Evolutionary conservation across 1,284 basidiomycete genomes (phyloP), one percentile per base, ranked within the genome.

Genomic region (Bondarzewia mesenterica): DNA sequence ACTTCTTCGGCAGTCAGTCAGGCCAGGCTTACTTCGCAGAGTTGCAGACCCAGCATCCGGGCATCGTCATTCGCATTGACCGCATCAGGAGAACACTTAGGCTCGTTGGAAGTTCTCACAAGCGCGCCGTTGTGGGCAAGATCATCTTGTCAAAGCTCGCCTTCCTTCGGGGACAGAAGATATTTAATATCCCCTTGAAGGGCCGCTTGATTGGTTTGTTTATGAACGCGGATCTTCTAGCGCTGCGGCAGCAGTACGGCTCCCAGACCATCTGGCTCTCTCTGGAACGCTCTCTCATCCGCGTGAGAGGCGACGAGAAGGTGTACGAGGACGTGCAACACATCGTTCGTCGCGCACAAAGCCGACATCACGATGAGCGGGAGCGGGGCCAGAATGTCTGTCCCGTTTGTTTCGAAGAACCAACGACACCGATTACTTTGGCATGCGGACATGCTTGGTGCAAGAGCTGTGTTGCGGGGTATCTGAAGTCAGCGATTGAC

Each of bases 361-460:
- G 57, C 43, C 65, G 63, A n/a, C 63, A 66, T 32, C 52, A 44
- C n/a, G 53, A 48, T 7, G 52, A 51, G 35, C 52, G 23, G 7
- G 23, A 39, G 4, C 36, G 56, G 16, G 52, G 47, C 26, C 44
- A 54, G 16, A 56, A 60, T n/a, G 57, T 61, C 22, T 85, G 82
- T 52, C 81, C 81, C 0, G 74, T 82, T 21, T 85, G 82, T 57
- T 74, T 85, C 50, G 71, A 71, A 41, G 68, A 75, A 37, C 71
- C 72, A 1, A 63, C 73, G 1, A 60, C 68, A 1, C 80, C 81
- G 0, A 60, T 80, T 4, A 66, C 64, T 4, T 68, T 88, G 1
- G 60, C 59, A 8, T 89, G 85, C 53, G 78, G 79, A 1, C 85
- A 89, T 58, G 58, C 58, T 2, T 85, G 77, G 72, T 89, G 85